phyloP scores from a whole-genome alignment of 2,329 filamentous ascomycete genomes.

The Talaromyces sp. region DNA sequence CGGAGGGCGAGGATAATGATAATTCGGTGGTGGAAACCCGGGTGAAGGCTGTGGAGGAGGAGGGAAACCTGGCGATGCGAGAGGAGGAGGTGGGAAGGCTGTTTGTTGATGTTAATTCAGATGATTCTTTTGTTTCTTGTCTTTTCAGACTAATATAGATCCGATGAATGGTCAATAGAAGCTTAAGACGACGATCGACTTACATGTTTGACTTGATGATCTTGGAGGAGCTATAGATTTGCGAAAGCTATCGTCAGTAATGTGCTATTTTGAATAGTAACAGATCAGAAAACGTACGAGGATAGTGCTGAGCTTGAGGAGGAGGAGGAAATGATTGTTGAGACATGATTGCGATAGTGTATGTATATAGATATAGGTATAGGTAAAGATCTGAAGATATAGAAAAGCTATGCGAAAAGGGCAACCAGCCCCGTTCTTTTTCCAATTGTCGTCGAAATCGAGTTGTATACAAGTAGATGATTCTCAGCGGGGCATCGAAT shows the following conservation, averaged over 20 bases:
- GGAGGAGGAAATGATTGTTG: slow-evolving; percentile 12
- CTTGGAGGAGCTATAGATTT: slow-evolving; percentile 8
- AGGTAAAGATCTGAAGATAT: neutral
- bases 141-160: neutral
- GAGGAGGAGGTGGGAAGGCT: slow-evolving; percentile 22
- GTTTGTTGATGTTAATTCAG: neutral
- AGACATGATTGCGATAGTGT: slow-evolving; percentile 2
- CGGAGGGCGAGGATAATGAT: slow-evolving; percentile 10
- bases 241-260: neutral
- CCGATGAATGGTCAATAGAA: neutral
- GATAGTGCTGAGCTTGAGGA: slow-evolving; percentile 12
- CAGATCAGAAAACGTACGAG: slow-evolving; percentile 10
- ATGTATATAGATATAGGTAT: neutral
- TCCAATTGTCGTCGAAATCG: neutral
- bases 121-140: neutral
- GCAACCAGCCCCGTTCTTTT: slow-evolving; percentile 6
- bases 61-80: slow-evolving; percentile 12
- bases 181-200: neutral
- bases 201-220: slow-evolving; percentile 12
- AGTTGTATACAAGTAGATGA: neutral
- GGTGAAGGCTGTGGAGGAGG: slow-evolving; percentile 17
- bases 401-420: neutral
- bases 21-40: slow-evolving; percentile 17
- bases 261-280: neutral
- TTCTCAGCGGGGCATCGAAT: neutral